Evolutionary conservation across 257 asterid genomes (phyloP), one percentile per base, ranked within the genome.

Genomic region (Solanum dulcamara): DNA sequence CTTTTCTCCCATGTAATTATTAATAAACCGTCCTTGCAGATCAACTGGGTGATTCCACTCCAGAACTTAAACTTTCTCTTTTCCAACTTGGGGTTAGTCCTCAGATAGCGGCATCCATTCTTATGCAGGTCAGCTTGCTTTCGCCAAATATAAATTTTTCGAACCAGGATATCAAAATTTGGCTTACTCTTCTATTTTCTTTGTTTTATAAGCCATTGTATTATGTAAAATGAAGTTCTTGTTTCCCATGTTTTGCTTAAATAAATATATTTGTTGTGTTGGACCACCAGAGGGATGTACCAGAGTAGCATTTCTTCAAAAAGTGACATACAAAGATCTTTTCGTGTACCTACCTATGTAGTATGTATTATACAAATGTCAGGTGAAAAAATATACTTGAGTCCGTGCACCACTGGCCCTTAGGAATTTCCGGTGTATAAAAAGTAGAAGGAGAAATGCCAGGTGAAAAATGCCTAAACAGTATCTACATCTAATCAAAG

Each of bases 81-180:
- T 97, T 97, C 88, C 98, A 95, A 90, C 97, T 97, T 67, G 99
- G 99, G 80, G 93, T 97, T 86, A 93, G 99, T 91, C 99, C 99
- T 89, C 98, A 97, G 84, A 97, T 97, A 84, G 99, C 91, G 30
- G 98, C 99, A 85, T 97, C 99, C 80, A 97, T 97, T 89, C 93
- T 95, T 64, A 95, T 95, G 98, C 98, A 97, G 99, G 98, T 93
- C 84, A 81, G 80, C 62, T 88, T 81, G 26, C 74, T 85, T 66
- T 85, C 68, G 85, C 84, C 44, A 57, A 70, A 64, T 77, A 88
- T 71, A 46, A 53, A 80, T 22, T 42, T 89, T 37, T 82, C 8
- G 84, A 80, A 81, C 30, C 32, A 55, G 79, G 80, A 44, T 75
- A 35, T 44, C 68, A 75, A 32, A 37, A 82, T 85, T 85, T 59